phyloP scores from a whole-genome alignment of 192 early-diverging fungal genomes.

The Backusella morwellensis region DNA sequence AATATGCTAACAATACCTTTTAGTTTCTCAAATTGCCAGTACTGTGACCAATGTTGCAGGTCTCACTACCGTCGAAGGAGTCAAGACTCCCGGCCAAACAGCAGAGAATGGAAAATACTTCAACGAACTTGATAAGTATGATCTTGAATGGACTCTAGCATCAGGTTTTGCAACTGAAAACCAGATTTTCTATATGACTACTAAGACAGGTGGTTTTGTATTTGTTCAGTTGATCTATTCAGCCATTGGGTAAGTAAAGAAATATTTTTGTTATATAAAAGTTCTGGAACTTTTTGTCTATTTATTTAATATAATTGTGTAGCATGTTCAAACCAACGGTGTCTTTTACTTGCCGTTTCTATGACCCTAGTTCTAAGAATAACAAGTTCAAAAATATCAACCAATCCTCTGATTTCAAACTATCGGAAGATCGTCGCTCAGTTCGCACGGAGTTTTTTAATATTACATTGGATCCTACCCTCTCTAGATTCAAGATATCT shows the following conservation, averaged over 20 bases:
- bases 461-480: constrained; percentile 50
- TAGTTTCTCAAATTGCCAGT: constrained; percentile 30
- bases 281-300: constrained; percentile 1
- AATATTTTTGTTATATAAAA: background rate
- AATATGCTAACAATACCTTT: background rate
- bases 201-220: constrained; percentile 68
- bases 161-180: constrained; percentile 80
- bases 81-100: constrained; percentile 30
- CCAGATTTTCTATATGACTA: constrained; percentile 82
- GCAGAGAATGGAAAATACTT: constrained; percentile 37
- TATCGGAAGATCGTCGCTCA: constrained; percentile 71
- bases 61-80: constrained; percentile 14
- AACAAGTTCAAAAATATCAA: constrained; percentile 74
- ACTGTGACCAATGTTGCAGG: constrained; percentile 25
- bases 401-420: constrained; percentile 61
- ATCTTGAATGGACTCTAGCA: constrained; percentile 65
- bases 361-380: constrained; percentile 55
- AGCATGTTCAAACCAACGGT: constrained; percentile 54
- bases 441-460: constrained; percentile 71
- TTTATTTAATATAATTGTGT: constrained; percentile 8
- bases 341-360: constrained; percentile 73
- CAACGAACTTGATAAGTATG: constrained; percentile 49
- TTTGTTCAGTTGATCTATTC: constrained; percentile 93
- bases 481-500: constrained; percentile 47
- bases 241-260: constrained; percentile 58